Base-by-base conservation (phyloP, 202 grass and related monocot genomes). In the Zoysia matrella region DNA sequence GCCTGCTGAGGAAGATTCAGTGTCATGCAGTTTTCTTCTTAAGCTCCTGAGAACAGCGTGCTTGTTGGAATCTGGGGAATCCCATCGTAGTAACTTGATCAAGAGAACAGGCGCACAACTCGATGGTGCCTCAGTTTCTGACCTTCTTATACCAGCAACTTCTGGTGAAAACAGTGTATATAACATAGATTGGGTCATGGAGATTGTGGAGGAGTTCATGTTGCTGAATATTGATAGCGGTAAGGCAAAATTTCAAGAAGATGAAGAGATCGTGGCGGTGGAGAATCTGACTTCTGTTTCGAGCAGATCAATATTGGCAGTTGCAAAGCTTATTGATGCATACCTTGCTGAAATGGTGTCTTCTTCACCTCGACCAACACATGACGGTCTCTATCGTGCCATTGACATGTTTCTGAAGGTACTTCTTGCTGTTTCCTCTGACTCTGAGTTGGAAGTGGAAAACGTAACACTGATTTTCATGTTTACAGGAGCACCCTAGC, bases 371-470 rank as follows among this genome's bases (percentile, higher is more conserved):
- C 90, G 93, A 58, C 79, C 85, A 71, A 83, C 62, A 1, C 97
- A 99, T 89, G 97, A 99, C 4, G 91, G 81, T 44, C 86, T 97
- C 79, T 99, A 99, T 77, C 86, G 90, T 65, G 97, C 93, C 60
- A 97, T 99, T 77, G 97, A 99, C 73, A 91, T 89, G 86, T 99
- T 92, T 94, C 87, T 99, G 6, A 97, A 99, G 97, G 97, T 99
- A 92, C 61, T n/a, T 62, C 50, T 60, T 83, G n/a, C 36, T 63
- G 12, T 72, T 62, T 67, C 49, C 9, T 39, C 11, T n/a, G 36
- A 43, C 14, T 60, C 3, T 5, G 65, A 50, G 30, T 74, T 60
- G 49, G 53, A 71, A 47, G 22, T 60, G 22, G 15, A 64, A 67
- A 66, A 51, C 40, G 79, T 55, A 64, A 73, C 69, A 7, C 4